Evolutionary conservation across 306 rosid genomes (phyloP).

Genomic region (Oxytropis ochrocephala): DNA sequence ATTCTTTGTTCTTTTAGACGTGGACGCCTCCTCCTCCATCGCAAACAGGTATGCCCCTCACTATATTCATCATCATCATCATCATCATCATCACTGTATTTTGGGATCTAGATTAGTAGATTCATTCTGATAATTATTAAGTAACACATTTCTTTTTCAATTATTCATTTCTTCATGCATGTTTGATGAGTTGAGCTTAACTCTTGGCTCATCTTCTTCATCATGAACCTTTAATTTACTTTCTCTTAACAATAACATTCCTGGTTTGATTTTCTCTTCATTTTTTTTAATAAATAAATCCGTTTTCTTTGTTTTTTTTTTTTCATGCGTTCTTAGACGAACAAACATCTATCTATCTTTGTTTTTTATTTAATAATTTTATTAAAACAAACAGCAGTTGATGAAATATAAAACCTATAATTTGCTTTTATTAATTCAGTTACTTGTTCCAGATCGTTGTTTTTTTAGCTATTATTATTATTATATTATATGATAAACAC

Average conservation of each 20-base stretch:
- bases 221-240: neutral
- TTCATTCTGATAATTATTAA: neutral
- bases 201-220: conserved; percentile 15
- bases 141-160: neutral
- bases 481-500: neutral
- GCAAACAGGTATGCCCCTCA: conserved; percentile 29
- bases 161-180: neutral
- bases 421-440: neutral
- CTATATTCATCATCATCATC: neutral
- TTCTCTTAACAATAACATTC: conserved; percentile 15
- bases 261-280: conserved; percentile 14
- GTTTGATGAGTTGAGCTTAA: conserved; percentile 3
- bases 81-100: neutral
- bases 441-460: conserved; percentile 6
- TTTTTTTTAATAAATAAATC: neutral
- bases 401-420: neutral
- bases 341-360: neutral
- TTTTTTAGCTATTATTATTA: neutral
- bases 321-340: neutral
- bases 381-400: neutral
- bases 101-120: conserved; percentile 18
- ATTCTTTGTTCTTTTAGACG: conserved; percentile 10
- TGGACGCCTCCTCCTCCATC: conserved; percentile 18
- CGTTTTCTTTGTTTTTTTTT: neutral
- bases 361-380: neutral